Base-by-base conservation (phyloP, 805 yeast species). In the Kurtzmaniella cleridarum region DNA sequence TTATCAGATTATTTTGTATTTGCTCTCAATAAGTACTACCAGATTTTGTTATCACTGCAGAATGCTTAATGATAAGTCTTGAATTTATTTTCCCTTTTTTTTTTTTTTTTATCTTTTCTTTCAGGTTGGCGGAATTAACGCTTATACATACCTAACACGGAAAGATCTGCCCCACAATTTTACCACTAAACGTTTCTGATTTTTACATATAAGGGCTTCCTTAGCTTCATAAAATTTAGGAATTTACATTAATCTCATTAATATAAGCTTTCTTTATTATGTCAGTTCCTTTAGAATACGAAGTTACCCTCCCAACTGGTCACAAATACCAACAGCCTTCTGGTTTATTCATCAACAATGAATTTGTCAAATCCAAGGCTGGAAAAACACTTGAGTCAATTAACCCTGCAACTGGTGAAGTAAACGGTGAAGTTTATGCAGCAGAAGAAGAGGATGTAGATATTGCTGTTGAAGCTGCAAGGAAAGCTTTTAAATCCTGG, bases 331-430 rank as follows among this genome's bases (percentile, higher is more conserved):
- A 57, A 18, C 83, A 77, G 49, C 86, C 84, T 29, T 43, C 78
- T n/a, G 87, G 86, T 5, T 62, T 79, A 44, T 80, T 76, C 53
- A 66, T 68, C 46, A 66, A 69, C 52, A 66, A 66, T 47, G 71
- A 67, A 49, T 69, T 66, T 43, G 67, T 68, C 27, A 44, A 49
- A 32, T 61, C 73, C 8, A 54, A 57, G 36, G 48, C 54, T 17
- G 62, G 62, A 10, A 51, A 54, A 36, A 66, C 70, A 23, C 43
- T 69, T 32, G 72, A 69, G 12, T 67, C 73, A 17, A 53, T 64
- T 41, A 66, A 69, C 46, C 73, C 74, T 13, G 49, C 64, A 29
- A 68, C 72, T 26, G 69, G 69, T 14, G 72, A 68, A 47, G 57
- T 61, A 49, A 68, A 64, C 48, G 71, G 69, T 15, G 36, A 57